Percentiles rank a stretch among this genome's conserved stretches.
Evolutionary conservation across 2,329 filamentous ascomycete species (phyloP).

Genomic region (Alternaria tenuissima): DNA sequence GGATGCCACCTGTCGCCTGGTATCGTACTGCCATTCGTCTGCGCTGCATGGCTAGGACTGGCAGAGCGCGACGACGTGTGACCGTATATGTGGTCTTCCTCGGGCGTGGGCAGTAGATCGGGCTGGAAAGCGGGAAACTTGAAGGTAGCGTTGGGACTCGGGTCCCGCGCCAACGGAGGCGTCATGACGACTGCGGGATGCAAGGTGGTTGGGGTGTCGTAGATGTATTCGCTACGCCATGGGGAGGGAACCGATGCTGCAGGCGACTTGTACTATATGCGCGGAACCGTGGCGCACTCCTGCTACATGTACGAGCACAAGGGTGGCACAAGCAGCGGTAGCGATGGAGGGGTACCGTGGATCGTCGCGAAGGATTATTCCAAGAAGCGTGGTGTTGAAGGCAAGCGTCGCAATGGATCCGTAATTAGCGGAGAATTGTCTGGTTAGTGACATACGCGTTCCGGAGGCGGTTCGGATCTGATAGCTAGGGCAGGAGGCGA

Average conservation of each 20-base stretch:
- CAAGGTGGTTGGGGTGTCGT: slow-evolving; percentile 24
- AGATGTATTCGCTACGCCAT: slow-evolving; percentile 43
- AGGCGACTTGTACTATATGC: not conserved
- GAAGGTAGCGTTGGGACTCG: slow-evolving; percentile 49
- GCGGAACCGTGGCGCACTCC: slow-evolving; percentile 8
- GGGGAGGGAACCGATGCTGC: slow-evolving; percentile 20
- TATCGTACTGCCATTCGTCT: slow-evolving; percentile 41
- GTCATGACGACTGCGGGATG: slow-evolving; percentile 37
- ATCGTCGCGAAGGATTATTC: slow-evolving; percentile 9
- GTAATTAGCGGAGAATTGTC: slow-evolving; percentile 29
- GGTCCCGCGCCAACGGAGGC: slow-evolving; percentile 38
- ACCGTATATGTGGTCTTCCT: slow-evolving; percentile 45
- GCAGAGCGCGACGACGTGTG: slow-evolving; percentile 44
- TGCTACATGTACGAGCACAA: not conserved
- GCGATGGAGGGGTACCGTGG: slow-evolving; percentile 4
- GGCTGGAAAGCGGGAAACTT: slow-evolving; percentile 58
- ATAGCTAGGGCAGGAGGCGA: slow-evolving; percentile 17
- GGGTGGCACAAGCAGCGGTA: slow-evolving; percentile 6
- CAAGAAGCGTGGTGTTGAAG: slow-evolving; percentile 22
- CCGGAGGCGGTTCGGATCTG: slow-evolving; percentile 32
- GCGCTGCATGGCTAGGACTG: slow-evolving; percentile 39
- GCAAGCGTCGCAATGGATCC: slow-evolving; percentile 28
- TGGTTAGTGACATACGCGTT: slow-evolving; percentile 27
- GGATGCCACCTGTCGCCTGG: slow-evolving; percentile 68
- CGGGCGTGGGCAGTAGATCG: slow-evolving; percentile 51